A percentile compares a stretch with the other conserved stretches of the same genome.
Evolutionary conservation across 768 basidiomycete genomes (phyloP).

Genomic region (Amanita muscaria): DNA sequence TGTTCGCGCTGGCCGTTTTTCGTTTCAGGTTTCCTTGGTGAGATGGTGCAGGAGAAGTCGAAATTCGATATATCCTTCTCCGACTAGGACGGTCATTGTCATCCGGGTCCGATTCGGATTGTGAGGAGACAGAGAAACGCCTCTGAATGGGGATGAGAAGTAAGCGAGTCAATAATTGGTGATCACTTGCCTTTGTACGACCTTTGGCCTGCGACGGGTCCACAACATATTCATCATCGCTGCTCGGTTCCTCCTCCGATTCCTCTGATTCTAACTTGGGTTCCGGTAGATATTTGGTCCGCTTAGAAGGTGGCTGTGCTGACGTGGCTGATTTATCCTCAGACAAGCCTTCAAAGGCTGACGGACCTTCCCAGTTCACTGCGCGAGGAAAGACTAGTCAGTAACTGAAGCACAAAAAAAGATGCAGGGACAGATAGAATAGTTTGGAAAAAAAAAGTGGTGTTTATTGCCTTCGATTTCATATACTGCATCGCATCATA

Average conservation of each 20-base stretch:
- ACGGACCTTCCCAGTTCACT: slow-evolving; percentile 53
- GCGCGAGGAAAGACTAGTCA: slow-evolving; percentile 13
- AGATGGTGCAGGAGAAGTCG: slow-evolving; percentile 23
- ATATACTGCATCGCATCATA: slow-evolving; percentile 14
- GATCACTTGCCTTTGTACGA: slow-evolving; percentile 25
- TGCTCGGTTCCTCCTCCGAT: slow-evolving; percentile 41
- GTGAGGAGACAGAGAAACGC: slow-evolving; percentile 24
- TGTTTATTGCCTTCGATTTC: slow-evolving; percentile 3
- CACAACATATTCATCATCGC: slow-evolving; percentile 68
- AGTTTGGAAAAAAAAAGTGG: slow-evolving; percentile 4
- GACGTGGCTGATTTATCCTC: slow-evolving; percentile 19
- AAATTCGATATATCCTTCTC: slow-evolving; percentile 21
- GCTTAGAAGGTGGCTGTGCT: background rate
- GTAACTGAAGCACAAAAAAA: slow-evolving; percentile 4
- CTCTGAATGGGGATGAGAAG: background rate
- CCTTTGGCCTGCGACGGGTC: slow-evolving; percentile 21
- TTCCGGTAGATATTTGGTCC: slow-evolving; percentile 3
- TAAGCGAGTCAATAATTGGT: slow-evolving; percentile 18
- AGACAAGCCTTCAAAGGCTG: slow-evolving; percentile 41
- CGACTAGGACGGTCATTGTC: slow-evolving; percentile 19
- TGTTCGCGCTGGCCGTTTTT: slow-evolving; percentile 27
- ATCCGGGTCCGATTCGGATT: slow-evolving; percentile 35
- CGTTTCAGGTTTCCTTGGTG: slow-evolving; percentile 38
- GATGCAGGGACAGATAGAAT: slow-evolving; percentile 9
- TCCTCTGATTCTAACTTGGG: slow-evolving; percentile 25